Evolutionary conservation across 2,329 filamentous ascomycete species (phyloP), one percentile per base, ranked within the genome.

Genomic region (Nigrospora osmanthi): DNA sequence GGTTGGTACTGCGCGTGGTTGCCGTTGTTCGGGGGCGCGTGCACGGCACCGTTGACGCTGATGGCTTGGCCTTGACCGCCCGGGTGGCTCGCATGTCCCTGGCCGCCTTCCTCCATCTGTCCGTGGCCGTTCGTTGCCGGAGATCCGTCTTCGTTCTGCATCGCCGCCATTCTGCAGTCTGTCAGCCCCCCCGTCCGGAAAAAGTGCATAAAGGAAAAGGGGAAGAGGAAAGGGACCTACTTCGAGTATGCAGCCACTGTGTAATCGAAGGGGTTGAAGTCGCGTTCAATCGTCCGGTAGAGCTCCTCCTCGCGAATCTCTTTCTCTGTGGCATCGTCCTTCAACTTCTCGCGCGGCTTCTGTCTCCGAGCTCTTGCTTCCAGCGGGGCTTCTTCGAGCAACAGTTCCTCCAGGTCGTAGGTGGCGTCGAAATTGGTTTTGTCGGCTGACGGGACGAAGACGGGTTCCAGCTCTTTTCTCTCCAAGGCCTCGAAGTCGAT

Each of bases 371-470:
- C 89, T 58, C 93, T 78, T 45, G 93, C 93, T 65, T 98, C 93
- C 6, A 98, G 70, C 1, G 93, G 93, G 12, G 93, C 93, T 62
- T 98, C 93, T 65, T 98, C 93, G 38, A 98, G 67, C 2, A 98
- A 69, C 16, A 98, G 66, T 63, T 98, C 93, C 61, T 98, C 93
- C 42, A 98, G 70, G 64, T 98, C 93, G 61, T 98, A 97, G 1
- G 93, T 98, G 5, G 93, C 93, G 65, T 98, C 93, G 54, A 98
- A 98, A 63, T 98, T 98, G 4, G 93, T 97, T 76, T 98, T 98
- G 40, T 97, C 93, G 45, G 89, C 90, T 0, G 91, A 95, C 0
- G 93, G 93, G 16, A 86, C 79, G 62, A 98, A 98, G 4, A 97
- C 81, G 0, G 93, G 93, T 54, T 90, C 84, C 38, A 97, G 83